phyloP scores from a whole-genome alignment of 345 rosid species.

The Raphanus sativus region DNA sequence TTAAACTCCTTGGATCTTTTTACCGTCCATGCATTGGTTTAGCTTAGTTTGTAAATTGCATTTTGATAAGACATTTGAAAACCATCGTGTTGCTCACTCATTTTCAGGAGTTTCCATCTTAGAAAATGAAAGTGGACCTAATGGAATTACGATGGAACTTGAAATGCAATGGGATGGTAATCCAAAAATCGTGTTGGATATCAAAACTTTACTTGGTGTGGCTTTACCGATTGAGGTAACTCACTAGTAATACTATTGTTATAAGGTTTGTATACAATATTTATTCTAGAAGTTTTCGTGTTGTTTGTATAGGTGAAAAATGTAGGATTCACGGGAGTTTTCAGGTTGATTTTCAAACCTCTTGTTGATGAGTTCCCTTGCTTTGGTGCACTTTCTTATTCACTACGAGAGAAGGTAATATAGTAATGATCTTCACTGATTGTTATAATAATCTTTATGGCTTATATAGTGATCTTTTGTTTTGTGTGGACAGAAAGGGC shows the following conservation, averaged over 20 bases:
- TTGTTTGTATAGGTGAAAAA: slow-evolving; percentile 65
- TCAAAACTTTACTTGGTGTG: slow-evolving; percentile 73
- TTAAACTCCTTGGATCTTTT: not conserved
- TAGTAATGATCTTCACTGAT: not conserved
- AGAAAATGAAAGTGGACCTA: slow-evolving; percentile 52
- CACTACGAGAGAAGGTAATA: slow-evolving; percentile 70
- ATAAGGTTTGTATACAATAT: not conserved
- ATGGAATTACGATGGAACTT: slow-evolving; percentile 71
- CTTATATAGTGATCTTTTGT: slow-evolving; percentile 1
- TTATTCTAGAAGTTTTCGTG: slow-evolving; percentile 16
- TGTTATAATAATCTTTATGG: not conserved
- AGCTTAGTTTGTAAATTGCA: not conserved
- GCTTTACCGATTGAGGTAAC: slow-evolving; percentile 78
- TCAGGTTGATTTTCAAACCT: slow-evolving; percentile 90
- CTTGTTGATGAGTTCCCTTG: slow-evolving; percentile 82
- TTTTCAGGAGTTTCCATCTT: slow-evolving; percentile 65
- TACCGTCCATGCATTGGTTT: slow-evolving; percentile 3
- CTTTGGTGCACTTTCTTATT: slow-evolving; percentile 83
- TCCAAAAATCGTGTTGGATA: slow-evolving; percentile 69
- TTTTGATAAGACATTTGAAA: not conserved
- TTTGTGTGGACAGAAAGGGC: slow-evolving; percentile 56
- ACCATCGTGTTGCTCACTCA: not conserved
- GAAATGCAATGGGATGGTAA: slow-evolving; percentile 97
- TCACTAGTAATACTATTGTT: not conserved
- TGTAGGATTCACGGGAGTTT: slow-evolving; percentile 87